Conservation (phyloP, 2,329 filamentous ascomycete genomes). For the Acephala macrosclerotiorum region DNA sequence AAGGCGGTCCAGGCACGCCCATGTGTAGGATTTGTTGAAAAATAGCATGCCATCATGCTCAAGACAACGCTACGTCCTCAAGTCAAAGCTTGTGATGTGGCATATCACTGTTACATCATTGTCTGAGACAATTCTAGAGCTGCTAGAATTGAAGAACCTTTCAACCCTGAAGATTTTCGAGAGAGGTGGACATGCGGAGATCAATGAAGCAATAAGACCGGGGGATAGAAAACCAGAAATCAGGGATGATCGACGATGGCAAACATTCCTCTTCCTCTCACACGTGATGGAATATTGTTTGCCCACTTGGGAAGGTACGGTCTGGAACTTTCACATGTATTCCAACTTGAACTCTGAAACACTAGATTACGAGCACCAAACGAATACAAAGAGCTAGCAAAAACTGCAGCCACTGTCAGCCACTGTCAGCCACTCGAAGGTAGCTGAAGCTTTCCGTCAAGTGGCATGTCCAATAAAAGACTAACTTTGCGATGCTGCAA, state of each 20-base stretch:
- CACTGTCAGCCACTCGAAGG: not conserved
- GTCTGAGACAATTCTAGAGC: not conserved
- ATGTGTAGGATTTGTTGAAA: not conserved
- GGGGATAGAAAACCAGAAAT: not conserved
- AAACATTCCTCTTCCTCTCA: not conserved
- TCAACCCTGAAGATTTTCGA: not conserved
- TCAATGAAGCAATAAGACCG: no score
- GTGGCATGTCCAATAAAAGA: not conserved
- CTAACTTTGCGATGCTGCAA: not conserved
- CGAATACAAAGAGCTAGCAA: not conserved
- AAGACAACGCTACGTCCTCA: not conserved
- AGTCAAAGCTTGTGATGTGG: not conserved
- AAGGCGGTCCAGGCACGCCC: not conserved
- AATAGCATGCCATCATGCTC: not conserved
- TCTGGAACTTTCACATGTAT: constrained; percentile 2
- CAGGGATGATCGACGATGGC: not conserved
- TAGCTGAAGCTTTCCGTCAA: not conserved
- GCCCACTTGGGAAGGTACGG: not conserved
- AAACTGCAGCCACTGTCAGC: not conserved
- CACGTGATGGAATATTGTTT: not conserved
- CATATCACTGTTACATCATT: not conserved
- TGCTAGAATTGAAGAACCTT: not conserved
- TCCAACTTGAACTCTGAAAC: not conserved
- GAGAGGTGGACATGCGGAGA: not conserved
- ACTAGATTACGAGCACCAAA: not conserved